Conservation (phyloP, 495 filamentous ascomycete species). For the Podospora comata region DNA sequence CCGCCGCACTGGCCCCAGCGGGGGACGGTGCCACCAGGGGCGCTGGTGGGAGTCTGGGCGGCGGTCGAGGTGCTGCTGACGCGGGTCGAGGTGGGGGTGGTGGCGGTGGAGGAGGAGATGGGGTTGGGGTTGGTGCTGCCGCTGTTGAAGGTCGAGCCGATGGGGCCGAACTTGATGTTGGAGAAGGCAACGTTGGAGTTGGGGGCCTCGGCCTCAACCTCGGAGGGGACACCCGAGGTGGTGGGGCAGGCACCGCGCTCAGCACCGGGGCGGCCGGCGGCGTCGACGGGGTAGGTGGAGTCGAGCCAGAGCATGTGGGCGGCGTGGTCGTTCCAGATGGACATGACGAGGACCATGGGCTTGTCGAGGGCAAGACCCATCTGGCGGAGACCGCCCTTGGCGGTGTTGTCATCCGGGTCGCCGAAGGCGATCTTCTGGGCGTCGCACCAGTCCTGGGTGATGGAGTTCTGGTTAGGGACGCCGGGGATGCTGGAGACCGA, state of each 20-base stretch:
- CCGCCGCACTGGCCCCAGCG: constrained; percentile 48
- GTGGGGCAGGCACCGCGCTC: constrained; percentile 66
- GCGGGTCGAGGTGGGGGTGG: constrained; percentile 12
- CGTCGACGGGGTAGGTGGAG: constrained; percentile 63
- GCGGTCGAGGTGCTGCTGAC: constrained; percentile 21
- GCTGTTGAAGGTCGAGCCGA: constrained; percentile 57
- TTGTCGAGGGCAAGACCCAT: constrained; percentile 56
- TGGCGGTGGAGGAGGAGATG: constrained; percentile 15
- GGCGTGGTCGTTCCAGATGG: constrained; percentile 74
- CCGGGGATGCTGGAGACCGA: constrained; percentile 51
- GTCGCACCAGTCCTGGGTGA: constrained; percentile 61
- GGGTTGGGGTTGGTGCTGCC: constrained; percentile 15
- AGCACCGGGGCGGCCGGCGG: constrained; percentile 54
- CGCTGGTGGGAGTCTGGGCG: constrained; percentile 17
- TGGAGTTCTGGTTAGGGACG: constrained; percentile 49
- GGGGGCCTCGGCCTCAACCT: constrained; percentile 54
- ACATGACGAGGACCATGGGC: constrained; percentile 75
- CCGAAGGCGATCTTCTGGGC: constrained; percentile 59
- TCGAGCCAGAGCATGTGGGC: constrained; percentile 85
- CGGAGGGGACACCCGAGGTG: constrained; percentile 57
- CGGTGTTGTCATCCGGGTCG: constrained; percentile 56
- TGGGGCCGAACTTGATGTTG: constrained; percentile 70
- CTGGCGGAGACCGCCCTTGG: constrained; percentile 56
- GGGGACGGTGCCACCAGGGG: constrained; percentile 14
- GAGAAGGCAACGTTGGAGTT: constrained; percentile 54